A percentile compares a stretch with the other conserved stretches of the same genome.
phyloP scores from a whole-genome alignment of 2,329 filamentous ascomycete species.

The Dothistroma septosporum region DNA sequence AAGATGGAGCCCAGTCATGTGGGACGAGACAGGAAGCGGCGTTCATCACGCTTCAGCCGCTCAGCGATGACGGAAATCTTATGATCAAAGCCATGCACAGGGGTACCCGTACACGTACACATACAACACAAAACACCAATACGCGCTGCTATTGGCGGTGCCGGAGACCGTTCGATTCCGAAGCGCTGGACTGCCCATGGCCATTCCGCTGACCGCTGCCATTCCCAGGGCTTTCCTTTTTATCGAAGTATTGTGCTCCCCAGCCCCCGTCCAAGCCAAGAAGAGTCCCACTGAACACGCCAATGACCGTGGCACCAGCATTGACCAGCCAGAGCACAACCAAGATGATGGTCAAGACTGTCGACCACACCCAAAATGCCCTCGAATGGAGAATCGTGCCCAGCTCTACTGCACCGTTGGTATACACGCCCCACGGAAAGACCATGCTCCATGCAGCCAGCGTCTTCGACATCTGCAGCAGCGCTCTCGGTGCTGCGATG shows the following conservation, averaged over 20 bases:
- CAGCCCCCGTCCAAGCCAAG: slow-evolving; percentile 10
- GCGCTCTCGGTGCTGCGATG: slow-evolving; percentile 1
- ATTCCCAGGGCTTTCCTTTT: not conserved
- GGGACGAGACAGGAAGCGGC: not conserved
- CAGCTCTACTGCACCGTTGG: slow-evolving; percentile 13
- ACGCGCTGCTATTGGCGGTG: not conserved
- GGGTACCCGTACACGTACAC: not conserved
- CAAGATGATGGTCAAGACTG: slow-evolving; percentile 8
- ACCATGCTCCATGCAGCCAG: slow-evolving; percentile 13
- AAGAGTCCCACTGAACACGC: slow-evolving; percentile 6
- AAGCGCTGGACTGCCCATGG: not conserved
- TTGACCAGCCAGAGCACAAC: slow-evolving; percentile 12
- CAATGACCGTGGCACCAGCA: slow-evolving; percentile 6
- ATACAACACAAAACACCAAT: not conserved
- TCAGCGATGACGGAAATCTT: not conserved
- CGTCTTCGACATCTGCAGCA: slow-evolving; percentile 8
- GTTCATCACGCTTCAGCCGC: not conserved
- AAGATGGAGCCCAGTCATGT: not conserved
- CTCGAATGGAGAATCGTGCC: slow-evolving; percentile 7
- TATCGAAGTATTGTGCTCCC: slow-evolving; percentile 1
- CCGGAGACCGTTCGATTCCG: not conserved
- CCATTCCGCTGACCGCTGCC: not conserved
- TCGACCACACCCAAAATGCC: slow-evolving; percentile 12
- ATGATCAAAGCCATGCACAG: no score
- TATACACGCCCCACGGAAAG: slow-evolving; percentile 16